Percentiles rank a stretch among this genome's conserved stretches.
Evolutionary conservation across 2,329 filamentous ascomycete genomes (phyloP).

Genomic region (Talaromyces sp.): DNA sequence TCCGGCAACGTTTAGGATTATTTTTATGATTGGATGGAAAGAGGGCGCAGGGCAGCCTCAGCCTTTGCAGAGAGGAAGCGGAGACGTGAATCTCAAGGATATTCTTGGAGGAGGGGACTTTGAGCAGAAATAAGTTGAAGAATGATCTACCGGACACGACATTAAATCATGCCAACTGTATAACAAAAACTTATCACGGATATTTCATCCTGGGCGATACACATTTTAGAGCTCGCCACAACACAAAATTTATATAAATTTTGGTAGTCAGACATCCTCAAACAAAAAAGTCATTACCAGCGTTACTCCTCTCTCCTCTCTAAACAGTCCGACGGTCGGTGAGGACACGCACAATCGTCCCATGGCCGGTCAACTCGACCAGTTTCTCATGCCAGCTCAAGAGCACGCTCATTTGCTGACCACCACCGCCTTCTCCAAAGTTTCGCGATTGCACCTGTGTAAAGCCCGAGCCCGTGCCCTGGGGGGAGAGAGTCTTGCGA

Average conservation of each 20-base stretch:
- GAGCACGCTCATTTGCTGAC: conserved; percentile 90
- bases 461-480: conserved; percentile 80
- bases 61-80: conserved; percentile 77
- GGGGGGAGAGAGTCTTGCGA: conserved; percentile 57
- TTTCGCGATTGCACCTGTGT: conserved; percentile 64
- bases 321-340: conserved; percentile 89
- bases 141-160: background rate
- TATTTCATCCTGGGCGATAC: background rate
- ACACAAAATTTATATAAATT: background rate
- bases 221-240: background rate
- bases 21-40: conserved; percentile 99
- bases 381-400: conserved; percentile 99
- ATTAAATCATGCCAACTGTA: background rate
- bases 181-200: background rate
- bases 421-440: conserved; percentile 61
- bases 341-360: conserved; percentile 92
- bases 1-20: conserved; percentile 88
- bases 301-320: background rate
- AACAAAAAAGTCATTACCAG: conserved; percentile 4
- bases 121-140: conserved; percentile 11
- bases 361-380: conserved; percentile 85
- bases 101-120: conserved; percentile 51
- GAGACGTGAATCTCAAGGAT: conserved; percentile 83
- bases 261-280: conserved; percentile 3
- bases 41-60: conserved; percentile 71